Evolutionary conservation across 495 filamentous ascomycete genomes (phyloP).

Genomic region (Cairneyella variabilis): DNA sequence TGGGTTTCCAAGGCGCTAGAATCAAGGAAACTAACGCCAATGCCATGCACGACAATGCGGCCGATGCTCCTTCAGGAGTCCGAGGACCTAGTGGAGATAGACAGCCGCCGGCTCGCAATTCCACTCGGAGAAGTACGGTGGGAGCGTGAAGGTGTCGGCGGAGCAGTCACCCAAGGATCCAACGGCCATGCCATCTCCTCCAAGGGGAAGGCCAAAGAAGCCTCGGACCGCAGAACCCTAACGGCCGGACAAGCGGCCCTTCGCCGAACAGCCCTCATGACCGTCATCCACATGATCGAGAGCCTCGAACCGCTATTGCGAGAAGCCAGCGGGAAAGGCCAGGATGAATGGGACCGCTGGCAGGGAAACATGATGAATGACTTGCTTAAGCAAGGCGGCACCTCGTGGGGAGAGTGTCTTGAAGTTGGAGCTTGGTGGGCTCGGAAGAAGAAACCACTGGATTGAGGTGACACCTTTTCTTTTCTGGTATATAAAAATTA

Average conservation of each 20-base stretch:
- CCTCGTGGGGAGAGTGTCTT: conserved; percentile 81
- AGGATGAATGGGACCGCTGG: conserved; percentile 92
- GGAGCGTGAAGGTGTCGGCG: conserved; percentile 71
- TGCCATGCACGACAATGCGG: conserved; percentile 77
- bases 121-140: conserved; percentile 84
- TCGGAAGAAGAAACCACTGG: conserved; percentile 45
- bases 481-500: neutral
- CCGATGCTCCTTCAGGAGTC: conserved; percentile 78
- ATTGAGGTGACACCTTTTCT: conserved; percentile 1
- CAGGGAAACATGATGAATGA: conserved; percentile 81
- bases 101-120: conserved; percentile 73
- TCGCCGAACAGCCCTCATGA: conserved; percentile 72
- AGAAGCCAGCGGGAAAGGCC: conserved; percentile 77
- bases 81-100: conserved; percentile 63
- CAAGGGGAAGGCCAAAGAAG: conserved; percentile 28
- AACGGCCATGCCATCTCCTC: conserved; percentile 21
- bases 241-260: conserved; percentile 71
- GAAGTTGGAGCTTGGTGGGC: conserved; percentile 97
- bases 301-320: conserved; percentile 78
- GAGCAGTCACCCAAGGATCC: conserved; percentile 42
- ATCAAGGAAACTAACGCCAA: conserved; percentile 59
- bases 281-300: conserved; percentile 84
- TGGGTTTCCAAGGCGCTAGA: conserved; percentile 79
- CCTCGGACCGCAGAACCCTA: conserved; percentile 44
- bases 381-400: conserved; percentile 72